A percentile compares a stretch with the other conserved stretches of the same genome.
Conservation (phyloP, 257 asterid genomes). For the Misopates orontium region DNA sequence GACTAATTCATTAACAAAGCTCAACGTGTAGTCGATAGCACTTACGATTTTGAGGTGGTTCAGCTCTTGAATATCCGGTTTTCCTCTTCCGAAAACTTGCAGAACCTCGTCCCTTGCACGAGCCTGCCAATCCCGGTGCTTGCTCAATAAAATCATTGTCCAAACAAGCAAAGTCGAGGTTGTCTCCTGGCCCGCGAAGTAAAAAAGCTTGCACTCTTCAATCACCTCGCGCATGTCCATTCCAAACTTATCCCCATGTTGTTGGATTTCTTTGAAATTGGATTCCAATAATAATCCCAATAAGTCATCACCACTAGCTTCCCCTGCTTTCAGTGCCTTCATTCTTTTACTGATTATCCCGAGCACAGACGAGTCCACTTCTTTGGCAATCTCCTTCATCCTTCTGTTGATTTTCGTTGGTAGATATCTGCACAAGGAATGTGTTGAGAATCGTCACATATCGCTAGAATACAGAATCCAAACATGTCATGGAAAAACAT, state of each 20-base stretch:
- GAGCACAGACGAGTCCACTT: constrained; percentile 38
- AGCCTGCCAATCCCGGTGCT: constrained; percentile 46
- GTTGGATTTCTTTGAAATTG: constrained; percentile 41
- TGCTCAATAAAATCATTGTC: constrained; percentile 55
- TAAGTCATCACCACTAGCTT: constrained; percentile 37
- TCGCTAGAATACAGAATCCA: no score
- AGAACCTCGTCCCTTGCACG: constrained; percentile 59
- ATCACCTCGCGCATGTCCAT: constrained; percentile 48
- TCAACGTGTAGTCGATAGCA: background rate
- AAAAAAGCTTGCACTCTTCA: constrained; percentile 63
- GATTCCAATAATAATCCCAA: constrained; percentile 44
- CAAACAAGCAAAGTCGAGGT: constrained; percentile 50
- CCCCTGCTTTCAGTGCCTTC: constrained; percentile 42
- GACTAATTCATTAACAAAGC: no score
- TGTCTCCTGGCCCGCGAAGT: constrained; percentile 67
- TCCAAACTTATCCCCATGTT: constrained; percentile 35
- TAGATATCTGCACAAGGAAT: constrained; percentile 37
- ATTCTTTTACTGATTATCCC: constrained; percentile 40
- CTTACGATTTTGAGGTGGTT: constrained; percentile 49
- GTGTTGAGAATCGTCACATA: no score
- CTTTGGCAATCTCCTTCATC: constrained; percentile 41
- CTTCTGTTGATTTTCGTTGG: constrained; percentile 48
- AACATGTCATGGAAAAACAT: background rate
- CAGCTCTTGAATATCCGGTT: constrained; percentile 42
- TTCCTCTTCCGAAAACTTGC: constrained; percentile 30